These are phyloP conservation scores for Saccharomycopsis hybrid DNA, from an alignment of 1,139 yeast species.

Conservation along the genomic window DNA sequence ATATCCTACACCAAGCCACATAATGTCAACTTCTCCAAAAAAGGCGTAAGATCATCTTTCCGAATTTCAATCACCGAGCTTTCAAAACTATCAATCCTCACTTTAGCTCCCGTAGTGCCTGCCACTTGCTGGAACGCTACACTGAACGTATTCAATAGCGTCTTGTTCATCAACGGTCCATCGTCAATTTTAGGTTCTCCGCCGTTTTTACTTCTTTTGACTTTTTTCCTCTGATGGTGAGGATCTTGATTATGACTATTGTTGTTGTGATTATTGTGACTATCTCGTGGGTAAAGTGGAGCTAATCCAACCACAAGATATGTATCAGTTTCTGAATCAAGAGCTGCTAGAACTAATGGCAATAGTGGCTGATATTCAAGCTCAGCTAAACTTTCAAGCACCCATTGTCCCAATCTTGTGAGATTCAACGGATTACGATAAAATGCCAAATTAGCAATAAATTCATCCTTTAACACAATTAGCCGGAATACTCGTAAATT, in stretches of 20 bases:
- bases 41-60: conserved; percentile 81
- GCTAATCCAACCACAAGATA: conserved; percentile 89
- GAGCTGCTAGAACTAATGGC: conserved; percentile 85
- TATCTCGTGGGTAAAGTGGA: conserved; percentile 60
- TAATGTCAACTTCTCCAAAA: conserved; percentile 67
- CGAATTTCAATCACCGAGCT: conserved; percentile 87
- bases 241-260: conserved; percentile 32
- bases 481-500: conserved; percentile 75
- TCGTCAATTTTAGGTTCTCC: conserved; percentile 33
- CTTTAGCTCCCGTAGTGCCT: conserved; percentile 74
- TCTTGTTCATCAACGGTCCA: conserved; percentile 35
- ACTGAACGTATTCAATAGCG: conserved; percentile 69
- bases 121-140: conserved; percentile 88
- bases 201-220: conserved; percentile 24
- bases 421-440: conserved; percentile 84
- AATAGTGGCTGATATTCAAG: conserved; percentile 56
- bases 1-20: conserved; percentile 36
- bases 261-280: not conserved
- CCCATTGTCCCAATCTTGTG: conserved; percentile 82
- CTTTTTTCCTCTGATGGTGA: conserved; percentile 9
- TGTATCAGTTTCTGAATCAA: conserved; percentile 68
- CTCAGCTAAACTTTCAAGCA: conserved; percentile 84
- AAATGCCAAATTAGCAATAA: conserved; percentile 59
- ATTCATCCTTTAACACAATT: conserved; percentile 81
- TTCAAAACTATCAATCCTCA: conserved; percentile 89